Base-by-base conservation (phyloP, 768 basidiomycete species). In the Leccinellum albellum region DNA sequence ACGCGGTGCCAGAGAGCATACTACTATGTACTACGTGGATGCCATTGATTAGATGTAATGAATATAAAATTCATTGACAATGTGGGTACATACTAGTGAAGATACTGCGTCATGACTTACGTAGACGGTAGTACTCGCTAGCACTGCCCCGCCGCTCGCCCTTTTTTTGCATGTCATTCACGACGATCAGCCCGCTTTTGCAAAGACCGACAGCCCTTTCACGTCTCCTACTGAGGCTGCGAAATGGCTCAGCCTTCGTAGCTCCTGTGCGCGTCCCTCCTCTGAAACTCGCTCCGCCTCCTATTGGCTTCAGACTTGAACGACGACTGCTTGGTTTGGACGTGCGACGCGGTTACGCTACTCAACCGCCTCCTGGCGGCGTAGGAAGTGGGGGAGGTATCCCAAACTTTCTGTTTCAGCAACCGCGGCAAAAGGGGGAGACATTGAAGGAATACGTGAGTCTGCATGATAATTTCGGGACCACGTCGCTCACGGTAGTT, bases 381-480 rank as follows among this genome's bases (percentile, higher is more conserved):
- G 70, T 69, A 6, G 70, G 53, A 6, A 35, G 75, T 17, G 72
- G 70, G 24, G 69, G 73, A 24, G 73, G 72, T 23, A 81, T 88
- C 63, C 86, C 86, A 2, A 80, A 81, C 10, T 82, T 88, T 59
- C 65, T 87, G 64, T 68, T 65, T 26, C 79, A 82, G 26, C 82
- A 77, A 24, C 84, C 86, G 61, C 81, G 82, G 49, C 77, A 87
- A 73, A 93, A 93, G 66, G 92, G 94, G 4, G 89, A 91, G 10
- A 88, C 91, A 0, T 71, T 96, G 68, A 91, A 91, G 65, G 88
- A 94, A 83, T 92, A 77, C 62, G 82, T 83, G 53, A 63, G 80
- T 75, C 6, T n/a, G n/a, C 28, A 9, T 75, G 57, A 51, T n/a
- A 13, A 10, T 20, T 20, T 42, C 23, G n/a, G 42, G 8, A 29